Conservation (phyloP, 176 grass and related monocot species). For the sorghum (Sorghum bicolor) region Sorghum_bicolor_NCBIv3 NC_012874.2:68394001-68394500, state of each 20-base stretch:
- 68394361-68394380: background rate
- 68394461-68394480: background rate
- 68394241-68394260: background rate
- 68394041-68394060: too few species aligned
- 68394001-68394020: background rate
- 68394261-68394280: background rate
- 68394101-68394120: background rate
- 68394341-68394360: background rate
- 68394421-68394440: background rate
- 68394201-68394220: background rate
- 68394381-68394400: background rate
- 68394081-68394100: background rate
- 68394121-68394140: background rate
- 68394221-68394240: background rate
- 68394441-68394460: background rate
- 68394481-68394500: background rate
- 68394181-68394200: too few species aligned
- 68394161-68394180: background rate
- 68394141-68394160: background rate
- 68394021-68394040: rapidly evolving
- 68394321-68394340: background rate
- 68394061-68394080: too few species aligned
- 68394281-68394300: background rate
- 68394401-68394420: background rate
- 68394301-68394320: background rate